These are phyloP conservation scores for Spiromastix sp. DNA, from an alignment of 2,329 filamentous ascomycete species.

Conservation along the genomic window DNA sequence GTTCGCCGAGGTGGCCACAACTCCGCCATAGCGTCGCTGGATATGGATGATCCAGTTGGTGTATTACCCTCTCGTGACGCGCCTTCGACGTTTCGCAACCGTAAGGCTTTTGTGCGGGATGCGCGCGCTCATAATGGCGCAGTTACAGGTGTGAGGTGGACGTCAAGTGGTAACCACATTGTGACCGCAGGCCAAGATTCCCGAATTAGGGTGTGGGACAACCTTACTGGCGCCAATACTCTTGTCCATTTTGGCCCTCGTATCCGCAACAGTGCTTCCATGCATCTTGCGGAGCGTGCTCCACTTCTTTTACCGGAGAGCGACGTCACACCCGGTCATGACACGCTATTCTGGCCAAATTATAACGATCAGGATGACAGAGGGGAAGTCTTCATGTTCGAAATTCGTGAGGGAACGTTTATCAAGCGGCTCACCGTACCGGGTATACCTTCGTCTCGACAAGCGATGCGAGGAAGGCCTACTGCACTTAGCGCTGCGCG, in stretches of 20 bases:
- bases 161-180: conserved; percentile 64
- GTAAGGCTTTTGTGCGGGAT: conserved; percentile 34
- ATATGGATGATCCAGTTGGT: conserved; percentile 74
- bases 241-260: conserved; percentile 78
- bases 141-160: conserved; percentile 80
- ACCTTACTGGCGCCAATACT: conserved; percentile 70
- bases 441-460: conserved; percentile 33
- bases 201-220: conserved; percentile 78
- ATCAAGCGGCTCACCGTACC: conserved; percentile 61
- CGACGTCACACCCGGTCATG: conserved; percentile 45
- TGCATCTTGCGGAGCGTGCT: conserved; percentile 48
- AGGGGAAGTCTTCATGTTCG: conserved; percentile 64
- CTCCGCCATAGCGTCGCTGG: conserved; percentile 63
- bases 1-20: conserved; percentile 59
- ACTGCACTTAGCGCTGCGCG: conserved; percentile 46
- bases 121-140: conserved; percentile 63
- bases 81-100: conserved; percentile 16
- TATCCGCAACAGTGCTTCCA: conserved; percentile 56
- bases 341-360: conserved; percentile 73
- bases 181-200: conserved; percentile 76
- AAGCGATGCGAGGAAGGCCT: conserved; percentile 29
- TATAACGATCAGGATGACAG: conserved; percentile 55
- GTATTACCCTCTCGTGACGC: conserved; percentile 35
- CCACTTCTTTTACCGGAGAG: conserved; percentile 55
- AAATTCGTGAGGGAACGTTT: conserved; percentile 65